phyloP scores from a whole-genome alignment of 2,329 filamentous ascomycete genomes.

The Sporothrix dimorphospora region DNA sequence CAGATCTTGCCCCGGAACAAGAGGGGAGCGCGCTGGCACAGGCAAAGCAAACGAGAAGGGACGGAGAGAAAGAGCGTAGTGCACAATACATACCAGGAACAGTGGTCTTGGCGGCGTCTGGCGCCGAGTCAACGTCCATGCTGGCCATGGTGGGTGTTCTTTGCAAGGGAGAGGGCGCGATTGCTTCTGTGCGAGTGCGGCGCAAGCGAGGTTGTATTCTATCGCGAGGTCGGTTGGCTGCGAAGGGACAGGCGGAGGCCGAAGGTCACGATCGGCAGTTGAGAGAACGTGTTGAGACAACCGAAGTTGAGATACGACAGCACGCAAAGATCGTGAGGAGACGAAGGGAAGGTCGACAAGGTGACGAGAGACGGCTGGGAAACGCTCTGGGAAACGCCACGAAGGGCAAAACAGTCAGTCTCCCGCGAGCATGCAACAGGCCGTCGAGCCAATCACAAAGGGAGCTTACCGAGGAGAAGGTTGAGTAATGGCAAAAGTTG shows the following conservation, averaged over 20 bases:
- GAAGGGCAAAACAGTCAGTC: constrained; percentile 15
- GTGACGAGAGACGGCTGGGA: background rate
- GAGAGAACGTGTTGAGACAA: background rate
- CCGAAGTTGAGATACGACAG: background rate
- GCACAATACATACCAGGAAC: constrained; percentile 23
- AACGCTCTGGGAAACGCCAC: background rate
- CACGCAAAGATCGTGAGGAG: background rate
- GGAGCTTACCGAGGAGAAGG: constrained; percentile 9
- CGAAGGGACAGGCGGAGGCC: background rate
- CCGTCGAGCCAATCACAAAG: constrained; percentile 14
- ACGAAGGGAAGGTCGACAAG: background rate
- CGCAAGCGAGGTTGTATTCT: background rate
- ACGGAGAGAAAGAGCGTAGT: background rate
- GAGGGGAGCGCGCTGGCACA: background rate
- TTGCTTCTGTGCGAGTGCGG: background rate
- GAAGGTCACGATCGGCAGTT: background rate
- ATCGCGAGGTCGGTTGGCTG: background rate
- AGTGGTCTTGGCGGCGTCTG: constrained; percentile 13
- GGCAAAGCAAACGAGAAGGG: background rate
- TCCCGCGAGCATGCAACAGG: background rate
- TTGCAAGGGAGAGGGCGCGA: background rate
- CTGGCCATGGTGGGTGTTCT: constrained; percentile 22
- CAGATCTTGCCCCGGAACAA: too few species aligned
- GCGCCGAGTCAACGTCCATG: constrained; percentile 29
- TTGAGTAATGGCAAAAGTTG: background rate